Evolutionary conservation across 768 basidiomycete genomes (phyloP).

Genomic region (Mycena rosella): DNA sequence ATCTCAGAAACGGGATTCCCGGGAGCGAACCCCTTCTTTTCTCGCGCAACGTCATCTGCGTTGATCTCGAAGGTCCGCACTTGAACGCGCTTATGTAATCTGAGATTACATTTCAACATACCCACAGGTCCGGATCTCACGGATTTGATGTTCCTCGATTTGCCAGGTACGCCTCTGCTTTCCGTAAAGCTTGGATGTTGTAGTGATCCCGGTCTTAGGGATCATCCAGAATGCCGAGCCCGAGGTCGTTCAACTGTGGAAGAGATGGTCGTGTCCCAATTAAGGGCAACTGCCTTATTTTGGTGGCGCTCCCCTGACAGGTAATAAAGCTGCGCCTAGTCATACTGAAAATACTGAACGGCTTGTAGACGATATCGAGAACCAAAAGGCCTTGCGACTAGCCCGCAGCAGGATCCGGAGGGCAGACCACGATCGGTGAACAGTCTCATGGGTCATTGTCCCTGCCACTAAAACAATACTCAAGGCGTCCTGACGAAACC

Average conservation of each 20-base stretch:
- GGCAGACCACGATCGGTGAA: too few relatives aligned
- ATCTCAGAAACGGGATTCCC: constrained; percentile 18
- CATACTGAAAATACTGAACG: too few relatives aligned
- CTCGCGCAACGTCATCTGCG: constrained; percentile 56
- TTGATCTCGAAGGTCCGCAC: constrained; percentile 45
- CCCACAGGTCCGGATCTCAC: constrained; percentile 45
- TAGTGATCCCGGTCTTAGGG: too few relatives aligned
- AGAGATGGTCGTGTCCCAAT: constrained; percentile 63
- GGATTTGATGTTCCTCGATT: constrained; percentile 54
- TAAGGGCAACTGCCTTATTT: constrained; percentile 63
- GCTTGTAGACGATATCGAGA: constrained; percentile 67
- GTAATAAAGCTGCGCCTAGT: too few relatives aligned
- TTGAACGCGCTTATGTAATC: too few relatives aligned
- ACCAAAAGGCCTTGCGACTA: constrained; percentile 64
- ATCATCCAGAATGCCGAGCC: constrained; percentile 63
- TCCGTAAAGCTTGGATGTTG: too few relatives aligned
- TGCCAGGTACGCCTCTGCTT: constrained; percentile 47
- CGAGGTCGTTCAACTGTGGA: constrained; percentile 59
- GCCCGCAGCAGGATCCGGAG: constrained; percentile 59
- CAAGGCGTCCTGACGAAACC: constrained; percentile 64
- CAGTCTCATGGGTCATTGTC: too few relatives aligned
- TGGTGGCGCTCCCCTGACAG: constrained; percentile 67
- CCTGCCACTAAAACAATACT: too few relatives aligned
- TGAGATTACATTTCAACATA: too few relatives aligned
- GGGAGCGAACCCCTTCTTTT: constrained; percentile 39